Evolutionary conservation across 371 early-diverging fungal species (phyloP).

Genomic region (Dichotomocladium elegans): DNA sequence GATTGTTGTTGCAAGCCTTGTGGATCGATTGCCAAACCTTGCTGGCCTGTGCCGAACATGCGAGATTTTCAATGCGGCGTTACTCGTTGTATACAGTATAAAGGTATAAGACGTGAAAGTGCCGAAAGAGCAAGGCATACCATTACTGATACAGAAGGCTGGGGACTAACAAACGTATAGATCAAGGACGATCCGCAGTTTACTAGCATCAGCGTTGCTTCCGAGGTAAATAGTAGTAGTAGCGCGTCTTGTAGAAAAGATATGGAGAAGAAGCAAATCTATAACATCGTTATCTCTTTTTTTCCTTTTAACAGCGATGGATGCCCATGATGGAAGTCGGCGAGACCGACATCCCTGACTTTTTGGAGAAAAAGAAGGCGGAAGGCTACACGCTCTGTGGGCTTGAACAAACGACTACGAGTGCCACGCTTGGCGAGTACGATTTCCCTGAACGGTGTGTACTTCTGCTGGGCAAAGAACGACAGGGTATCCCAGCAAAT

Average conservation of each 20-base stretch:
- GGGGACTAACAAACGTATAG: conserved; percentile 12
- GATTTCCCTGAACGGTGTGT: conserved; percentile 56
- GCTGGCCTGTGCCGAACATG: conserved; percentile 61
- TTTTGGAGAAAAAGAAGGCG: conserved; percentile 43
- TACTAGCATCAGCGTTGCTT: conserved; percentile 51
- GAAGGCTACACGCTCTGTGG: conserved; percentile 60
- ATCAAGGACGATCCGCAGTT: conserved; percentile 54
- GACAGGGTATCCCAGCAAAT: conserved; percentile 55
- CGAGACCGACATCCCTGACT: conserved; percentile 37
- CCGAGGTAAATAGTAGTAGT: conserved; percentile 26
- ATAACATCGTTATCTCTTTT: not conserved
- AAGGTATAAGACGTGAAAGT: conserved; percentile 16
- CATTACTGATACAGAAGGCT: not conserved
- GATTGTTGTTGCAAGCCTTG: conserved; percentile 58
- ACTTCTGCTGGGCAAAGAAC: conserved; percentile 53
- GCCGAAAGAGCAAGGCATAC: not conserved
- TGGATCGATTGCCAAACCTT: conserved; percentile 59
- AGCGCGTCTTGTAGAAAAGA: not conserved
- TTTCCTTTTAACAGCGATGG: conserved; percentile 36
- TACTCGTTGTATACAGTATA: conserved; percentile 39
- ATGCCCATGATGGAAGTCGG: conserved; percentile 58
- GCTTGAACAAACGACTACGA: conserved; percentile 64
- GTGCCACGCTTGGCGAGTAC: conserved; percentile 48
- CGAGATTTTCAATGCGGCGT: conserved; percentile 64
- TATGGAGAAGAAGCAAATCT: not conserved